Conservation (phyloP, 441 rosid species). For the Eruca vesicaria region DNA sequence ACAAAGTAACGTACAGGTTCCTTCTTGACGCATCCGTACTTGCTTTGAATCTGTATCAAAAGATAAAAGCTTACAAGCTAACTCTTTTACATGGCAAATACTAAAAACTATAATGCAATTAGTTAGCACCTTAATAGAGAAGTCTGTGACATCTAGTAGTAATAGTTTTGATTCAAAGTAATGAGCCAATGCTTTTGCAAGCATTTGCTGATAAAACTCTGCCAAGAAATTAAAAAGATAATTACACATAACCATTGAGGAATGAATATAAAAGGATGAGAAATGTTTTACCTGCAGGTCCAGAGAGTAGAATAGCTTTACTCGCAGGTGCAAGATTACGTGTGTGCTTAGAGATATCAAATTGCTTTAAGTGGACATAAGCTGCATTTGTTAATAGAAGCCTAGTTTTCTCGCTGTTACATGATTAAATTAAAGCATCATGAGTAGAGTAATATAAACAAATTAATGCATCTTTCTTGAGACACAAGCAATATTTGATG, state of each 20-base stretch:
- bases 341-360: slow-evolving; percentile 80
- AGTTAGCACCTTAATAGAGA: slow-evolving; percentile 80
- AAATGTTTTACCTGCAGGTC: slow-evolving; percentile 69
- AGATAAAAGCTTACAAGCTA: slow-evolving; percentile 9
- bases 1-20: slow-evolving; percentile 53
- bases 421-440: slow-evolving; percentile 9
- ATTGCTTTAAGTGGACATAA: slow-evolving; percentile 75
- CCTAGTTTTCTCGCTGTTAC: slow-evolving; percentile 71
- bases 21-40: slow-evolving; percentile 70
- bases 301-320: slow-evolving; percentile 81
- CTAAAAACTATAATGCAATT: not conserved
- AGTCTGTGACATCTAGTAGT: slow-evolving; percentile 68
- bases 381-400: slow-evolving; percentile 83
- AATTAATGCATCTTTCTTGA: slow-evolving; percentile 30
- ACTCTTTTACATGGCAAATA: not conserved
- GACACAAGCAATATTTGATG: slow-evolving; percentile 19
- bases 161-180: slow-evolving; percentile 73
- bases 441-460: not conserved
- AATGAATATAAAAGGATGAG: slow-evolving; percentile 26
- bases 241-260: not conserved
- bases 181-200: slow-evolving; percentile 87
- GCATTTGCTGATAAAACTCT: slow-evolving; percentile 92
- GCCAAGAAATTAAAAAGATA: slow-evolving; percentile 25
- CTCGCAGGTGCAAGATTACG: slow-evolving; percentile 95
- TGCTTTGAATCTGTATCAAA: slow-evolving; percentile 71